Conservation (phyloP, 176 grass and related monocot genomes). For the Triticum dicoccoides region DNA sequence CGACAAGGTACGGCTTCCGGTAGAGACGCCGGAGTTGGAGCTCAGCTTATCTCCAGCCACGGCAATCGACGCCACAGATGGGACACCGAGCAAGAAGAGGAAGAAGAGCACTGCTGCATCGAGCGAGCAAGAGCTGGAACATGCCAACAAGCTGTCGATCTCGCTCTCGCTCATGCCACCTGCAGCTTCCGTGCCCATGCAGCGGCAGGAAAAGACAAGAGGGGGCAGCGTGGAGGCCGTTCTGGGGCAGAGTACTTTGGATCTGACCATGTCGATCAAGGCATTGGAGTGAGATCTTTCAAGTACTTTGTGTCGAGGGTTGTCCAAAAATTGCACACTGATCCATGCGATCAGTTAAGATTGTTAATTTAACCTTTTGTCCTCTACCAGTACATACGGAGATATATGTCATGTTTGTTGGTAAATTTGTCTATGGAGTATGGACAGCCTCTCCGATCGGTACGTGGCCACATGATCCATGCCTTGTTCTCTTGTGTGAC, state of each 20-base stretch:
- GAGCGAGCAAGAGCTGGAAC: conserved; percentile 34
- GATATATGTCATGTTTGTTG: conserved; percentile 28
- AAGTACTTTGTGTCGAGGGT: conserved; percentile 90
- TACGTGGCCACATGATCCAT: conserved; percentile 21
- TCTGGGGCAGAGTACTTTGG: conserved; percentile 97
- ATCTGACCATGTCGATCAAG: conserved; percentile 99
- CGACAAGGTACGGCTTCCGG: conserved; percentile 12
- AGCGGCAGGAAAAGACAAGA: conserved; percentile 34
- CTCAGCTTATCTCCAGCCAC: conserved; percentile 57
- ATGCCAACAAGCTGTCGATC: conserved; percentile 36
- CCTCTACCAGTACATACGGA: conserved; percentile 29
- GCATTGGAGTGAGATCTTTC: conserved; percentile 99
- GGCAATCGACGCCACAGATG: background rate
- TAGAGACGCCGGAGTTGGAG: conserved; percentile 45
- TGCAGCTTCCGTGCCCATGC: conserved; percentile 26
- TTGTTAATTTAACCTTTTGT: conserved; percentile 32
- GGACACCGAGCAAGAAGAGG: conserved; percentile 8
- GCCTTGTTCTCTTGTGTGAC: conserved; percentile 21
- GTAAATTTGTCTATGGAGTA: conserved; percentile 34
- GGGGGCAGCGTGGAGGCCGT: conserved; percentile 49
- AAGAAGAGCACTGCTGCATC: conserved; percentile 14
- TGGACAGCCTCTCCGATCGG: background rate
- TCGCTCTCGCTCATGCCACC: conserved; percentile 66
- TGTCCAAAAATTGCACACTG: conserved; percentile 54
- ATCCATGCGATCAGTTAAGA: conserved; percentile 45